Base-by-base conservation (phyloP, 176 grass and related monocot genomes). In the Lolium rigidum region DNA sequence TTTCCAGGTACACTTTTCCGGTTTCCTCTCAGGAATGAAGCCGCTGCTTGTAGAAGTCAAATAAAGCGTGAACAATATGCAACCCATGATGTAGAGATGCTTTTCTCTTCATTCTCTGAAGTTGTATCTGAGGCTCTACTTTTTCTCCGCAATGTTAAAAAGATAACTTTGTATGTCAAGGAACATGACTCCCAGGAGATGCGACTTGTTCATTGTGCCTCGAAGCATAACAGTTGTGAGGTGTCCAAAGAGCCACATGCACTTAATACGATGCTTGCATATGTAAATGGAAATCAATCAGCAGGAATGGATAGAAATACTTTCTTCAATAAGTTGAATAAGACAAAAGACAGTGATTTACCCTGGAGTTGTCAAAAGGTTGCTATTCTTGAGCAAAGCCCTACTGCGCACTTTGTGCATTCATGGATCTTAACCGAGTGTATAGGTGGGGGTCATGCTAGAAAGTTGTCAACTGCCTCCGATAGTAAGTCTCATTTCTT, bases 1-100 rank as follows among this genome's bases (percentile, higher is more conserved):
- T 98, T 98, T 92, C 95, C 93, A 79, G 95, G 95, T 56, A 98
- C 93, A 26, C 87, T 98, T 72, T 98, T 98, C 74, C 93, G 95
- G 74, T 98, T 98, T 80, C 95, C 95, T 84, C 95, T 98, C 61
- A 95, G 95, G 83, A 95, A 81, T 90, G 90, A 93, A 56, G 77
- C 73, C 60, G 86, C 89, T 91, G 95, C 95, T 94, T 89, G 82
- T 64, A 95, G 95, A 92, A 98, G 95, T 80, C 86, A 98, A 90
- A 98, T 98, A 91, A 98, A 95, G 84, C 88, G 88, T 56, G 95
- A 98, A 88, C 89, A 98, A 57, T 98, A 98, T 85, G 66, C 95
- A 54, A 92, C 93, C 24, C 89, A 94, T 77, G 91, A 98, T 88
- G 95, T 98, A 70, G 91, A 93, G 65, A 87, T 86, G 63, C 95